These are phyloP conservation scores for Spergularia azorica DNA, from an alignment of 179 eudicot genomes.

Conservation along the genomic window DNA sequence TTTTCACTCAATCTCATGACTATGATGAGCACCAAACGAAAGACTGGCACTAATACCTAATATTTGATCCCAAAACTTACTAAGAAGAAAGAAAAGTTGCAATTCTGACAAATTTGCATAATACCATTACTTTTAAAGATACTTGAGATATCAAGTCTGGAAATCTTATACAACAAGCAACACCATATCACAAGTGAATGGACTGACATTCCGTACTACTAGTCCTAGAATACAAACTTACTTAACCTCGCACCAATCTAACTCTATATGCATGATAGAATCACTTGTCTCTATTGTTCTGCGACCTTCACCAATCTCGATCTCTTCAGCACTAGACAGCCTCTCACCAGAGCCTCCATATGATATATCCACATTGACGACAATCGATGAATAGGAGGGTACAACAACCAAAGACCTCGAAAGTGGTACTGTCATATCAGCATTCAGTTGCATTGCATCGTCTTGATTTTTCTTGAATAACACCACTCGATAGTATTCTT, in stretches of 20 bases:
- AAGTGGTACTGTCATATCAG: background rate
- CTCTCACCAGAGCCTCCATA: background rate
- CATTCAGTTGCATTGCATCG: background rate
- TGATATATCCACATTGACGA: background rate
- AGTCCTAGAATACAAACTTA: background rate
- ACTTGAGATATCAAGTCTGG: too few relatives aligned
- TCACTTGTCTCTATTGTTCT: background rate
- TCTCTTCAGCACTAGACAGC: background rate
- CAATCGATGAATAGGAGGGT: background rate
- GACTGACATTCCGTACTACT: too few relatives aligned
- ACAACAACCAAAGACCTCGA: background rate
- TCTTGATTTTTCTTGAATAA: conserved; percentile 2
- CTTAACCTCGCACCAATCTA: background rate
- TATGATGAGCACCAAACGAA: too few relatives aligned
- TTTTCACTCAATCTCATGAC: too few relatives aligned
- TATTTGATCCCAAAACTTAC: too few relatives aligned
- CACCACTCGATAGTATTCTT: background rate
- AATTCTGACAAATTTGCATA: too few relatives aligned
- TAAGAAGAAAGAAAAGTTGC: too few relatives aligned
- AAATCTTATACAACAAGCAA: too few relatives aligned
- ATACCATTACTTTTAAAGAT: too few relatives aligned
- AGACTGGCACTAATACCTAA: too few relatives aligned
- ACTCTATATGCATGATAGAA: background rate
- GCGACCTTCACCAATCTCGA: background rate
- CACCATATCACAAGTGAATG: too few relatives aligned